Base-by-base conservation (phyloP, 176 grass and related monocot genomes). In the Pontederia crassipes region DNA sequence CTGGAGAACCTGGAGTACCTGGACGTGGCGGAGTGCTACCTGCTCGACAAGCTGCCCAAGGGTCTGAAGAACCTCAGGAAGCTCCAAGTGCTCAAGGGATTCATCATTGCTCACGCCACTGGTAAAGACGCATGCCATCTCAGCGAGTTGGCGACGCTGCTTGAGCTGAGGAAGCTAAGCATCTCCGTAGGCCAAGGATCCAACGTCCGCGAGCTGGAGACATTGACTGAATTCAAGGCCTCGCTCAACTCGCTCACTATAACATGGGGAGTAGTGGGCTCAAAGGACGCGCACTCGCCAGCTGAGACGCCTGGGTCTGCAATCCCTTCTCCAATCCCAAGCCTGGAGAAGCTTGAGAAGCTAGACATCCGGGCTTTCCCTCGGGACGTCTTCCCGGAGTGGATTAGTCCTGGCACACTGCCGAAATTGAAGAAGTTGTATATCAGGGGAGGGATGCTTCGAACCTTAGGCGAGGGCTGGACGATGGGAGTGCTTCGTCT, bases 401-500 rank as follows among this genome's bases (percentile, higher is more conserved):
- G 58, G 70, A n/a, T 72, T 16, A 72, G 6, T 62, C 58, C 58
- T 53, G 1, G 4, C 17, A 20, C 49, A 17, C 27, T 72, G 70
- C 51, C 20, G 59, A 52, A 4, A 12, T 52, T 72, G 58, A 72
- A 72, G 57, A 72, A 62, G 55, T 46, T 72, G 48, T 62, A 72
- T 26, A 52, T 72, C 70, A 46, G 57, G 9, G 70, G 57, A 45
- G 57, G 70, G 48, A 61, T 3, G 46, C 48, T 62, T 11, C 29
- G 13, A 32, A 18, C 45, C 48, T 48, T 72, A 9, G 32, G 12
- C 3, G 46, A 20, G 14, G 17, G 8, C 17, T 70, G 67, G 67
- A 35, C 18, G 26, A 52, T 70, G 28, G 56, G 32, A 8, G 53
- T 70, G 16, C 53, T 70, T 29, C 29, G 67, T 3, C 18, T 70